A percentile compares a stretch with the other conserved stretches of the same genome.
Conservation (phyloP, 345 rosid genomes). For the Lepidium aucheri region DNA sequence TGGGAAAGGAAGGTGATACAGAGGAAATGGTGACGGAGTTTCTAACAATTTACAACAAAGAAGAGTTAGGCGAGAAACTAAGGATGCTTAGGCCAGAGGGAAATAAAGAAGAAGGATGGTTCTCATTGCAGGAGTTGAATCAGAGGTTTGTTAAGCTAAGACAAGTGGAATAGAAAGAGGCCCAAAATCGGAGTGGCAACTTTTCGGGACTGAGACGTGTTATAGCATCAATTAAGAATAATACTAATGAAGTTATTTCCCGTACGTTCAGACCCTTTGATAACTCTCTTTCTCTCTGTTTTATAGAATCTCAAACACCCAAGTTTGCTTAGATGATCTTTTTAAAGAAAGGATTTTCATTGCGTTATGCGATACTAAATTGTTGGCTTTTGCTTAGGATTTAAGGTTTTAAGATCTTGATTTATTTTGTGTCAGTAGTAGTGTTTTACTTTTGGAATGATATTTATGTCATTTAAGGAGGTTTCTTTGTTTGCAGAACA, state of each 20-base stretch:
- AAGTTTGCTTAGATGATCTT: background rate
- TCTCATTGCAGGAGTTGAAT: conserved; percentile 66
- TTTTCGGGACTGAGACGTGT: background rate
- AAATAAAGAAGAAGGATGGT: conserved; percentile 33
- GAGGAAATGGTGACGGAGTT: conserved; percentile 33
- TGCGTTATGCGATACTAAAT: background rate
- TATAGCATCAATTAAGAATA: conserved; percentile 15
- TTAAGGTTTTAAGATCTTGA: background rate
- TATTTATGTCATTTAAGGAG: conserved; percentile 7
- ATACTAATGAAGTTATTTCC: conserved; percentile 13
- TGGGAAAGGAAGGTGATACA: conserved; percentile 12
- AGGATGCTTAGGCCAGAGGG: conserved; percentile 38
- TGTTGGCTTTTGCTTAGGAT: conserved; percentile 1
- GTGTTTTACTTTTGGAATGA: conserved; percentile 4
- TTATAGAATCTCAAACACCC: background rate
- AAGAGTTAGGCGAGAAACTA: conserved; percentile 48
- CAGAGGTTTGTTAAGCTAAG: conserved; percentile 62
- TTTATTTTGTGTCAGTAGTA: background rate
- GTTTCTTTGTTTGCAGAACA: conserved; percentile 39
- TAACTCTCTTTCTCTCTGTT: background rate
- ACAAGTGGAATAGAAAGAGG: conserved; percentile 49
- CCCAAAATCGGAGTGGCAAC: background rate
- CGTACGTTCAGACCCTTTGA: conserved; percentile 31
- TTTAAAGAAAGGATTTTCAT: background rate
- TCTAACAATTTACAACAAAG: conserved; percentile 26